phyloP scores from a whole-genome alignment of 2,329 filamentous ascomycete genomes.

The Fusarium oxysporum region DNA sequence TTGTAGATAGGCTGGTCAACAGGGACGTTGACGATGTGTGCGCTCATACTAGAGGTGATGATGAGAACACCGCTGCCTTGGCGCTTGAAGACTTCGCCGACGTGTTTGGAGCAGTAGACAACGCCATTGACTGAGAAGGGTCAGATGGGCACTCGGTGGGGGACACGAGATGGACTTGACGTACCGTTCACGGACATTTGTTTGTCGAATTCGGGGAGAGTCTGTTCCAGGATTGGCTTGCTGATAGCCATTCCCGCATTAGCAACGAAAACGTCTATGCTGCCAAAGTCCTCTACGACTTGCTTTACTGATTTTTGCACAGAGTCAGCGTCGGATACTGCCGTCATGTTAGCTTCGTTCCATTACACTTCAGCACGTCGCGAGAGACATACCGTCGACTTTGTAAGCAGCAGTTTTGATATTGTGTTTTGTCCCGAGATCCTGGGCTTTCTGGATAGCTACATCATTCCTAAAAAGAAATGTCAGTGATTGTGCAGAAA shows the following conservation, averaged over 20 bases:
- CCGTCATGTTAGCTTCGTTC: not conserved
- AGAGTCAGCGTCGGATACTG: not conserved
- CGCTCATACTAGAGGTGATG: slow-evolving; percentile 62
- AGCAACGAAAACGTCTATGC: not conserved
- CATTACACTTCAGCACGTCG: fast-evolving
- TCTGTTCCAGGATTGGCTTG: slow-evolving; percentile 66
- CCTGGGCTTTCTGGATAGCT: not conserved
- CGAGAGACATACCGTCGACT: not conserved
- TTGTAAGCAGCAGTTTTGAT: not conserved
- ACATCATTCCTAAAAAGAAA: not conserved
- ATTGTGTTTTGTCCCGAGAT: not conserved
- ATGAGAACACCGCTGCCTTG: slow-evolving; percentile 61
- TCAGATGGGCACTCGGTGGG: not conserved
- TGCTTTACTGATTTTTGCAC: not conserved
- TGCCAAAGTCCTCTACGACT: not conserved
- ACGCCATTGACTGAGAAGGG: slow-evolving; percentile 54
- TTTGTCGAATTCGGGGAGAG: slow-evolving; percentile 60
- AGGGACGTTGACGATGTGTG: slow-evolving; percentile 61
- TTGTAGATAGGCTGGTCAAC: slow-evolving; percentile 67
- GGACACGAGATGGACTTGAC: not conserved
- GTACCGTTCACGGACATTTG: slow-evolving; percentile 64
- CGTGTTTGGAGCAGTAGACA: slow-evolving; percentile 56
- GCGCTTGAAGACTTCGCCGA: slow-evolving; percentile 54
- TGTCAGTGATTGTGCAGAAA: not conserved
- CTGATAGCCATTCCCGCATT: slow-evolving; percentile 51